Evolutionary conservation across 2,329 filamentous ascomycete species (phyloP).

Genomic region (Phaeosphaeria sp.): DNA sequence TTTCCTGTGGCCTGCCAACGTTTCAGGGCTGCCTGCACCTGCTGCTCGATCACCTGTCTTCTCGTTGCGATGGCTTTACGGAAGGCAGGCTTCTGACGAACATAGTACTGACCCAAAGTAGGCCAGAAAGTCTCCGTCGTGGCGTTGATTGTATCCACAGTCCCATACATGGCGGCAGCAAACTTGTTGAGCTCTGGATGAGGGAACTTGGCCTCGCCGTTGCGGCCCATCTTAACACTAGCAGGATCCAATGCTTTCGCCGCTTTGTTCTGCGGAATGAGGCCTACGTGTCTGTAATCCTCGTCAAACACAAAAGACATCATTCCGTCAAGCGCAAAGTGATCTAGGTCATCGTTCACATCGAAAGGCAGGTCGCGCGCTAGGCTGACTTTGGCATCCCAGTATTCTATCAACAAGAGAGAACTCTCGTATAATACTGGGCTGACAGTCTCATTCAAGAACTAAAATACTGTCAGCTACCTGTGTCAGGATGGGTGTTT

Average conservation of each 20-base stretch:
- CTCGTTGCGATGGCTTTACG: neutral
- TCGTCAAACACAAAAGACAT: slow-evolving; percentile 1
- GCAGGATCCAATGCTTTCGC: neutral
- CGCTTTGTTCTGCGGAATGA: slow-evolving; percentile 1
- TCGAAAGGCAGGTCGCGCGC: slow-evolving; percentile 1
- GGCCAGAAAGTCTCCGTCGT: slow-evolving; percentile 1
- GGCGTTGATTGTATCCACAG: slow-evolving; percentile 5
- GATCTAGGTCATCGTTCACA: slow-evolving; percentile 2
- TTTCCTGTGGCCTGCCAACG: slow-evolving; percentile 1
- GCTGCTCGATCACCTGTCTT: slow-evolving; percentile 2
- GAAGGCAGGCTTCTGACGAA: slow-evolving; percentile 1
- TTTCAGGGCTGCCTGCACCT: slow-evolving; percentile 3
- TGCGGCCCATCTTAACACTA: slow-evolving; percentile 1
- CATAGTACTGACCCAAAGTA: neutral
- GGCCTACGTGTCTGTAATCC: neutral
- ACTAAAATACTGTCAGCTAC: neutral
- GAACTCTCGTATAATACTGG: neutral
- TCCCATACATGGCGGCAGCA: slow-evolving; percentile 1
- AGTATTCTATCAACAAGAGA: neutral
- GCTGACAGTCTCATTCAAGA: neutral
- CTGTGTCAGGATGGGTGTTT: neutral
- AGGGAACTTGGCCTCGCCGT: slow-evolving; percentile 1
- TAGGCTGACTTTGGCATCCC: neutral
- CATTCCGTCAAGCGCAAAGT: slow-evolving; percentile 4
- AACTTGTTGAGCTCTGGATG: neutral